Evolutionary conservation across 2,329 filamentous ascomycete species (phyloP), one percentile per base, ranked within the genome.

Genomic region (Arthrobotrys sinensis): DNA sequence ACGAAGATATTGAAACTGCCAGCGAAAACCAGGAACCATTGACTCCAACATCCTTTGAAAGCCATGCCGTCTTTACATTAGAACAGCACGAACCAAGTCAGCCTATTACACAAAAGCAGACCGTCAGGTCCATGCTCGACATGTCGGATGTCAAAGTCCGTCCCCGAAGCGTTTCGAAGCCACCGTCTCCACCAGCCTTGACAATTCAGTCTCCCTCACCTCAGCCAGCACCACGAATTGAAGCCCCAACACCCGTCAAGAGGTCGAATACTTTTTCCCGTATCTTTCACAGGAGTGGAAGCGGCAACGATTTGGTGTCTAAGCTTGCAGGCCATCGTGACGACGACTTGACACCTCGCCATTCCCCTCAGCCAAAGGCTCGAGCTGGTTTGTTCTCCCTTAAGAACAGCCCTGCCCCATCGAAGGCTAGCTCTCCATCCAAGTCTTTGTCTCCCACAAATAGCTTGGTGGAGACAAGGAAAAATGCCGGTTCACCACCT

Each of bases 11-110:
- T 84, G 89, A 90, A 82, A 89, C 88, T 7, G 87, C 88, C 79
- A 90, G 87, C 83, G 89, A 90, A 81, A 87, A 87, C 24, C 85
- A 88, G 84, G 89, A 91, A 80, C 89, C 89, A 52, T 85, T 89
- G 73, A 91, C 89, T 21, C 90, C 89, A 57, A 87, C 89, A 76
- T 90, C 89, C 81, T 73, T 79, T 34, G 85, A 85, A 81, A 86
- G 87, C 79, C 87, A 88, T 81, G 87, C 87, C 73, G 88, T 89
- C 80, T 89, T 90, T 79, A 64, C 76, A 46, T 60, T 78, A 72
- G 76, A 79, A 16, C 64, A 68, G 28, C 69, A 79, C 68, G 62
- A 79, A 16, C n/a, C 53, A 55, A 57, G 38, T 32, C 34, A 55
- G 19, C 50, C 63, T n/a, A 60, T 60, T 36, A 62, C 65, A 11